phyloP scores from a whole-genome alignment of 2,329 filamentous ascomycete genomes.

The Tetracladium maxilliforme region DNA sequence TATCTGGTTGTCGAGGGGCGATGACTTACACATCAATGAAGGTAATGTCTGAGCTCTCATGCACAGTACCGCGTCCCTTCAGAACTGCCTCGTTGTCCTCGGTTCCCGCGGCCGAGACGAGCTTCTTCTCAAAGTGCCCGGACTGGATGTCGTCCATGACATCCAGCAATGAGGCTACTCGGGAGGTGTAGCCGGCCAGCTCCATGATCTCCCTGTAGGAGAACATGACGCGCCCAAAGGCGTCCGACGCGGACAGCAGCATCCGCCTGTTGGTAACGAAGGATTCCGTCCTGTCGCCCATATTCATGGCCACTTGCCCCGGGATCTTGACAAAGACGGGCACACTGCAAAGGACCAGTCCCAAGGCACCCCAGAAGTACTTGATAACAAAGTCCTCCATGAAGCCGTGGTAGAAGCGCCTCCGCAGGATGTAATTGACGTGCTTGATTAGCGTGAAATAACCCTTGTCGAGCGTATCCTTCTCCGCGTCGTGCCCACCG shows the following conservation, averaged over 20 bases:
- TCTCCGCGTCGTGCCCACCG: conserved; percentile 82
- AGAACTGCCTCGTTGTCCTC: conserved; percentile 75
- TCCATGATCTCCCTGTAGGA: conserved; percentile 97
- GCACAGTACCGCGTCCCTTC: conserved; percentile 63
- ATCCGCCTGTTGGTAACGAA: conserved; percentile 93
- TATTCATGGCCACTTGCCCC: conserved; percentile 39
- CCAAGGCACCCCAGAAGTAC: conserved; percentile 95
- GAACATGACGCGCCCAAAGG: conserved; percentile 93
- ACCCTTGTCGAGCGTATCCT: conserved; percentile 91
- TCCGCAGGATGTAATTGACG: conserved; percentile 84
- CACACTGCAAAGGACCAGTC: conserved; percentile 80
- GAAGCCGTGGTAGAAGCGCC: conserved; percentile 91
- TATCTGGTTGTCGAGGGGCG: background rate
- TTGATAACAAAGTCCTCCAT: conserved; percentile 99
- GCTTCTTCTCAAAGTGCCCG: conserved; percentile 89
- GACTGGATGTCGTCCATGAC: conserved; percentile 89
- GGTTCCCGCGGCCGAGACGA: conserved; percentile 76
- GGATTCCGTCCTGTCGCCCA: conserved; percentile 58
- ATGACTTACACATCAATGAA: conserved; percentile 61
- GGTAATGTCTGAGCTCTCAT: conserved; percentile 71
- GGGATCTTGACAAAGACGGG: conserved; percentile 94
- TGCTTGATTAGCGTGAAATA: conserved; percentile 99
- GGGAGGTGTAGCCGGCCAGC: conserved; percentile 84
- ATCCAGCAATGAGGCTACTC: conserved; percentile 76
- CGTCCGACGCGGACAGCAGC: conserved; percentile 84